Conservation (phyloP, 345 rosid species). For the Gossypium arboreum region DNA sequence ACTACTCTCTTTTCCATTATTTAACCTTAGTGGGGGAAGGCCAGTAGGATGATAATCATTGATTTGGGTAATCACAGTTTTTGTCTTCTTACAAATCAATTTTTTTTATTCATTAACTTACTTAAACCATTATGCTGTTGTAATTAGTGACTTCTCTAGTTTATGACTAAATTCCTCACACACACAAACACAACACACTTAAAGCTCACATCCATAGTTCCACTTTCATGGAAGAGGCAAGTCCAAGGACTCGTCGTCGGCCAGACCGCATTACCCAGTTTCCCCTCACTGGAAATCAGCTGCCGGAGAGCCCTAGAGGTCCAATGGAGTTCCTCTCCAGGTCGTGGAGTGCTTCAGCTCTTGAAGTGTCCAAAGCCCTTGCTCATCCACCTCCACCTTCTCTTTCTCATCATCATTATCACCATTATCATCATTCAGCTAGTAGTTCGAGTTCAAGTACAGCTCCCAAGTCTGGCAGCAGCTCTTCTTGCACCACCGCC, state of each 20-base stretch:
- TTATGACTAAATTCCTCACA: not conserved
- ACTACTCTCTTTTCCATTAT: not conserved
- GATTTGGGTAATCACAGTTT: not conserved
- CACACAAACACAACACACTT: not conserved
- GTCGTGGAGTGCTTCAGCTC: conserved; percentile 83
- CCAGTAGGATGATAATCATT: not conserved
- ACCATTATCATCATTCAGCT: conserved; percentile 19
- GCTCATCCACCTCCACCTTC: conserved; percentile 33
- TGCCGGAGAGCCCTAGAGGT: conserved; percentile 79
- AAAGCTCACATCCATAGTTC: not conserved
- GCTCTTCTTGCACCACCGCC: conserved; percentile 43
- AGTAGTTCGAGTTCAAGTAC: conserved; percentile 16
- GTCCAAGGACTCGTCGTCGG: conserved; percentile 37
- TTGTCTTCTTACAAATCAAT: not conserved
- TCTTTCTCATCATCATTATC: not conserved
- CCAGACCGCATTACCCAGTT: conserved; percentile 25
- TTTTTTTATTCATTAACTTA: not conserved
- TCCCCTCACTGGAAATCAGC: conserved; percentile 28
- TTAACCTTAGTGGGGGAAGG: not conserved
- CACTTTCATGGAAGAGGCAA: conserved; percentile 32
- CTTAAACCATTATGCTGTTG: not conserved
- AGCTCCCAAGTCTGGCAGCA: conserved; percentile 29
- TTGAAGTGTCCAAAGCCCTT: conserved; percentile 74
- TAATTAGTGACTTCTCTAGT: not conserved
- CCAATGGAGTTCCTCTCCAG: conserved; percentile 94